A percentile compares a stretch with the other conserved stretches of the same genome.
These are phyloP conservation scores for Pleoardoris graminearum DNA, from an alignment of 2,329 filamentous ascomycete genomes.

Conservation along the genomic window DNA sequence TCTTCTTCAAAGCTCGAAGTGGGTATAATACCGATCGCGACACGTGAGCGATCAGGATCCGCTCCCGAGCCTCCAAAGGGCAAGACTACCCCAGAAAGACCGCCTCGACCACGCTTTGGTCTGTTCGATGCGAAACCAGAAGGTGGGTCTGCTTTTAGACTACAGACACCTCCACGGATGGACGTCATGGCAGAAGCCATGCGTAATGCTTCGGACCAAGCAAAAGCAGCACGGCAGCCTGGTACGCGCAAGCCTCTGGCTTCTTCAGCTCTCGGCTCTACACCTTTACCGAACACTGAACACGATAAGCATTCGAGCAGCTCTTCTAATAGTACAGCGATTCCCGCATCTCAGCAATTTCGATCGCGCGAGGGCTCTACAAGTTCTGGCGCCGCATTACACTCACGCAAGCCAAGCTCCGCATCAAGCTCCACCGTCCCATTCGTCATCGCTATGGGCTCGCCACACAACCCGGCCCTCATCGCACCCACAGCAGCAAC, in stretches of 20 bases:
- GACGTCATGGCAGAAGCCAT: conserved; percentile 31
- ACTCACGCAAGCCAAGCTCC: conserved; percentile 21
- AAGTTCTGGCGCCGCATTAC: conserved; percentile 11
- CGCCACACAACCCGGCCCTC: conserved; percentile 36
- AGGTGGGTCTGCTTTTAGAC: background rate
- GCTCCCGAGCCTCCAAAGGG: conserved; percentile 19
- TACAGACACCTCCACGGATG: conserved; percentile 18
- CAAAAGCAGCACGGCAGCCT: background rate
- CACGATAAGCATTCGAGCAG: background rate
- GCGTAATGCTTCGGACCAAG: conserved; percentile 19
- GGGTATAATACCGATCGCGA: conserved; percentile 1
- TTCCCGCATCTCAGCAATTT: conserved; percentile 8
- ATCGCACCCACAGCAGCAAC: conserved; percentile 22
- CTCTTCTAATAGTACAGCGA: conserved; percentile 7
- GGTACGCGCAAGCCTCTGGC: conserved; percentile 5
- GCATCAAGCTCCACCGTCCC: conserved; percentile 27
- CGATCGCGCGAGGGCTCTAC: conserved; percentile 22
- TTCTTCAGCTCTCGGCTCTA: background rate
- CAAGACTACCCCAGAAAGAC: conserved; percentile 28
- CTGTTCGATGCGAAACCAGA: conserved; percentile 22
- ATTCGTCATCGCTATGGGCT: conserved; percentile 37
- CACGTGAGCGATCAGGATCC: conserved; percentile 20
- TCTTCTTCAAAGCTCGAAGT: conserved; percentile 4
- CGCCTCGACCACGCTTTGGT: conserved; percentile 26
- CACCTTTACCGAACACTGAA: background rate